phyloP scores from a whole-genome alignment of 495 filamentous ascomycete species.

The Penicillium pancosmium region DNA sequence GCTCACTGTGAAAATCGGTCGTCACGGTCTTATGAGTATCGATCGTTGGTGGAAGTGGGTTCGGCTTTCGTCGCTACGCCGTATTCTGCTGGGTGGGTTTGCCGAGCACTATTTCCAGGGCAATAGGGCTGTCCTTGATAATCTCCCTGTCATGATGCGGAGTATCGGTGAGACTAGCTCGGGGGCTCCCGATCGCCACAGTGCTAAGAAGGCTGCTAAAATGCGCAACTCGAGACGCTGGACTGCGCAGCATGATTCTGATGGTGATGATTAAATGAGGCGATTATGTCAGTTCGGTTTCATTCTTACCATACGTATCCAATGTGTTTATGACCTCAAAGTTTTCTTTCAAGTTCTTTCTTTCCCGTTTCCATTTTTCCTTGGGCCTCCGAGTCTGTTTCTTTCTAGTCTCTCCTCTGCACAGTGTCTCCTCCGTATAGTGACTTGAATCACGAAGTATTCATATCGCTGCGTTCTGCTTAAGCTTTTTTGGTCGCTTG shows the following conservation, averaged over 20 bases:
- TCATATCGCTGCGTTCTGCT: neutral
- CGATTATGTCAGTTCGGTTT: no score
- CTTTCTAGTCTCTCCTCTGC: neutral
- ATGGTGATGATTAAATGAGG: slow-evolving; percentile 24
- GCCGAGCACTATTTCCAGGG: slow-evolving; percentile 79
- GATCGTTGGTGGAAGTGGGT: slow-evolving; percentile 91
- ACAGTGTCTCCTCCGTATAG: neutral
- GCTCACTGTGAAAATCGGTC: slow-evolving; percentile 73
- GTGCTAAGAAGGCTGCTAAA: slow-evolving; percentile 39
- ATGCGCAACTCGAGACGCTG: slow-evolving; percentile 42
- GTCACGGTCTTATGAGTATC: slow-evolving; percentile 72
- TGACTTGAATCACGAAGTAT: neutral
- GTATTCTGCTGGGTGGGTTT: slow-evolving; percentile 81
- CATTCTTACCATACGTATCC: no score
- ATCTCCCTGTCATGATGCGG: slow-evolving; percentile 61
- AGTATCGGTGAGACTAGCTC: slow-evolving; percentile 23
- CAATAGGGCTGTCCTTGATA: slow-evolving; percentile 78
- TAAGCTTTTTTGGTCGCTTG: neutral
- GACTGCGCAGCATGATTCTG: slow-evolving; percentile 28
- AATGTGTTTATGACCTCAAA: no score
- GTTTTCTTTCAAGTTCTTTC: neutral
- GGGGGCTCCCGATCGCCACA: slow-evolving; percentile 26
- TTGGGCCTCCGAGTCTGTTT: neutral
- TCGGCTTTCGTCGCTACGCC: slow-evolving; percentile 72
- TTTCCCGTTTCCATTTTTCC: neutral